Conservation (phyloP, 2,329 filamentous ascomycete genomes). For the Beauveria rudraprayagi region DNA sequence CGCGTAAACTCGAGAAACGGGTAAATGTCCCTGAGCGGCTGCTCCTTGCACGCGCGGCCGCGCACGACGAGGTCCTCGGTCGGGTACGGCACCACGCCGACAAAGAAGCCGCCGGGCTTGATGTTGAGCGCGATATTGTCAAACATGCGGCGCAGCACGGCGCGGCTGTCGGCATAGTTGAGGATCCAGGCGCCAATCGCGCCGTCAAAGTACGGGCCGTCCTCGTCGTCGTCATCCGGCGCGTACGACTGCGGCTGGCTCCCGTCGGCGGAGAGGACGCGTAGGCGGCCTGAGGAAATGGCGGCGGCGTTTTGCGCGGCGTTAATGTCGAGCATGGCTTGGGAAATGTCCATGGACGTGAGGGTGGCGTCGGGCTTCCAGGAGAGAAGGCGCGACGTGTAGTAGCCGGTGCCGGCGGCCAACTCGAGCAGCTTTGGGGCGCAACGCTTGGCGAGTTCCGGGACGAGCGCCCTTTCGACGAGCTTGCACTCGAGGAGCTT, state of each 20-base stretch:
- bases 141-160: slow-evolving; percentile 1
- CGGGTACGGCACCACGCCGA: background rate
- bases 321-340: background rate
- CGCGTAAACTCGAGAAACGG: background rate
- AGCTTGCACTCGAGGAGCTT: slow-evolving; percentile 3
- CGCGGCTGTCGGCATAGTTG: slow-evolving; percentile 4
- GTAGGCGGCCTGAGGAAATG: background rate
- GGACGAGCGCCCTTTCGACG: background rate
- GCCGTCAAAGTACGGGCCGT: slow-evolving; percentile 1
- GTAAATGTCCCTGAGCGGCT: background rate
- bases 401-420: slow-evolving; percentile 6
- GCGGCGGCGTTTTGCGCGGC: background rate
- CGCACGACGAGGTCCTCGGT: background rate
- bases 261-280: slow-evolving; percentile 1
- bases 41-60: background rate
- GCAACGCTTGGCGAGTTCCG: background rate
- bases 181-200: slow-evolving; percentile 5
- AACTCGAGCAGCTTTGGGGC: background rate
- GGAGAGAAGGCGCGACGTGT: background rate
- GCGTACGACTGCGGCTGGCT: background rate
- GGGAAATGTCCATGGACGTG: slow-evolving; percentile 1
- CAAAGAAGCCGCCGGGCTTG: slow-evolving; percentile 8
- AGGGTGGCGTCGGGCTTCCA: background rate
- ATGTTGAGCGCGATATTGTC: slow-evolving; percentile 6
- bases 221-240: background rate